Evolutionary conservation across 257 asterid genomes (phyloP), one percentile per base, ranked within the genome.

Genomic region (Paraleonurus japonicus): DNA sequence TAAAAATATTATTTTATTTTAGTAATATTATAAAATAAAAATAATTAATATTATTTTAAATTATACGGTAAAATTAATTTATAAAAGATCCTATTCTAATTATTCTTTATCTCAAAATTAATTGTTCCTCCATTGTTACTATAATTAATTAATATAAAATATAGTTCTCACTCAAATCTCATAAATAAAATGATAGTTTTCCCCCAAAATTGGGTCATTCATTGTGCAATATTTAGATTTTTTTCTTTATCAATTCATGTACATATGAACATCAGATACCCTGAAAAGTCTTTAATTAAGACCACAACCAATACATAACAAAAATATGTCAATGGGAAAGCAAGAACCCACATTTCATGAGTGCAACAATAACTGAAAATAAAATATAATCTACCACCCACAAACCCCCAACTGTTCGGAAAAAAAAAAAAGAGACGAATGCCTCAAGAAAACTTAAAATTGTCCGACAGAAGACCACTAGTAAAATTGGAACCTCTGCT

Each of bases 401-500:
- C 63, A 43, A 5, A 57, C 13, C 37, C 66, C 61, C 16, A 51
- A 61, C 51, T 1, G 67, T 55, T 63, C 61, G 4, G 62, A 61
- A 65, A 71, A n/a, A n/a, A n/a, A 72, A n/a, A n/a, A 55, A 74
- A 70, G 64, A 65, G 76, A 3, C 30, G 13, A 75, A 33, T 59
- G 13, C 41, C 74, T 72, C 70, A 32, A 61, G 37, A 76, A 73
- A 81, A 70, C 41, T 35, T 50, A 27, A 71, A 28, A 60, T 48
- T 78, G 75, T 81, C 69, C 39, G 76, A 79, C 81, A 81, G 81
- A 80, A 84, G 84, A 80, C 90, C 85, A 39, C 80, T 41, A 55
- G 83, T 79, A 85, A 82, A 85, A 84, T 74, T 75, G 85, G 81
- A 82, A 87, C 81, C 84, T 82, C 86, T 67, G 89, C 74, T 77